Evolutionary conservation across 495 filamentous ascomycete genomes (phyloP).

Genomic region (Aspergillus heteromorphus): DNA sequence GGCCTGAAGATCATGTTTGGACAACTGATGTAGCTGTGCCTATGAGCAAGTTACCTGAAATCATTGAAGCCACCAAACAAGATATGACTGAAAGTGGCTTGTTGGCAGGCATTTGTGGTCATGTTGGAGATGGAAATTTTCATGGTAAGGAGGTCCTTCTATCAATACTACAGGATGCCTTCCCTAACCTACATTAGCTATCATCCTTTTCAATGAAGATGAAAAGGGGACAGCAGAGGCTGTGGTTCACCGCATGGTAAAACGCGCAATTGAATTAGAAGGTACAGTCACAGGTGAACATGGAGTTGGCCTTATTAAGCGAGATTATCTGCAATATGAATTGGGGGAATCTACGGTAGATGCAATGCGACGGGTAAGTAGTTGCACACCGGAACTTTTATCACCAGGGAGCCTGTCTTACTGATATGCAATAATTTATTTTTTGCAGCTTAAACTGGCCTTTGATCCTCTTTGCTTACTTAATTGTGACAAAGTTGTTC

Average conservation of each 20-base stretch:
- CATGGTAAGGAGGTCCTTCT: constrained; percentile 39
- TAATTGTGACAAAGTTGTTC: constrained; percentile 64
- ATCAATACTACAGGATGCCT: neutral
- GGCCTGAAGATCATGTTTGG: constrained; percentile 56
- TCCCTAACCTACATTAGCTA: neutral
- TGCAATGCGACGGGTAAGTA: constrained; percentile 57
- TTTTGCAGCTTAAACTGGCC: constrained; percentile 54
- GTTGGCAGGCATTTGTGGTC: constrained; percentile 58
- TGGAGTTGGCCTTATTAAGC: constrained; percentile 56
- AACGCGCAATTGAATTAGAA: constrained; percentile 58
- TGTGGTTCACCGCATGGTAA: constrained; percentile 56
- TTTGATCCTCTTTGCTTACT: constrained; percentile 61
- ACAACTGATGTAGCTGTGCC: constrained; percentile 65
- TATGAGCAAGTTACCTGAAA: constrained; percentile 55
- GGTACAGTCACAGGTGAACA: constrained; percentile 63
- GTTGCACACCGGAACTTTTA: neutral
- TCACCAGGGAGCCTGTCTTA: neutral
- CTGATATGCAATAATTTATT: constrained; percentile 9
- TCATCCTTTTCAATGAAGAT: constrained; percentile 36
- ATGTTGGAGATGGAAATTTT: constrained; percentile 65
- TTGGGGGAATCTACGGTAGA: constrained; percentile 37
- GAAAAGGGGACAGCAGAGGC: constrained; percentile 45
- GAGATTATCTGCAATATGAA: constrained; percentile 48
- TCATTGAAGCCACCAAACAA: constrained; percentile 58
- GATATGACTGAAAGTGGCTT: constrained; percentile 52